Conservation (phyloP, 495 filamentous ascomycete genomes). For the Aspergillus cristatus region DNA sequence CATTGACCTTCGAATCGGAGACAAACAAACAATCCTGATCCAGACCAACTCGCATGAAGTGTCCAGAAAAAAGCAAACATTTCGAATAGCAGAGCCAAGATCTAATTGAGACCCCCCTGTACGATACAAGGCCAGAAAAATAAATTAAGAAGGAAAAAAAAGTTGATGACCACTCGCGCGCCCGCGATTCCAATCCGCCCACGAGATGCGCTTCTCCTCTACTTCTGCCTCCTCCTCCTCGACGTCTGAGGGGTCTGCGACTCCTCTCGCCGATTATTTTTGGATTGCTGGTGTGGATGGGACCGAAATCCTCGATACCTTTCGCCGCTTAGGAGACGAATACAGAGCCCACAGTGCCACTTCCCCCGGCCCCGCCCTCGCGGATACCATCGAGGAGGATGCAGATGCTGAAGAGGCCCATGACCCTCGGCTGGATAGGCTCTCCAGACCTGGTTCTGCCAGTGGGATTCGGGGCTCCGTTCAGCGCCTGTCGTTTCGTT, state of each 20-base stretch:
- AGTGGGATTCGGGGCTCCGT: conserved; percentile 55
- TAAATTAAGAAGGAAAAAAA: too few species aligned
- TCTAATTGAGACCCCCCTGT: too few species aligned
- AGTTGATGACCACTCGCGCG: conserved; percentile 10
- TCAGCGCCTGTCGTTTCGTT: conserved; percentile 58
- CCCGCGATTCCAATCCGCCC: conserved; percentile 4
- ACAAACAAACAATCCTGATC: too few species aligned
- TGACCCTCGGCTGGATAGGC: conserved; percentile 26
- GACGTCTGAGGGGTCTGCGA: conserved; percentile 40
- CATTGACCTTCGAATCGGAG: too few species aligned
- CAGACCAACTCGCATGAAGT: too few species aligned
- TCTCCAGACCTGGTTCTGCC: conserved; percentile 47
- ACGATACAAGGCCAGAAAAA: too few species aligned
- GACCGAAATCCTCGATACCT: conserved; percentile 39
- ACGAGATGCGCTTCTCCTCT: conserved; percentile 9
- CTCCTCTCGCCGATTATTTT: conserved; percentile 95
- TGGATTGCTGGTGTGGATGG: conserved; percentile 94
- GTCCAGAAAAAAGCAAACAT: too few species aligned
- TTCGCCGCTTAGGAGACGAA: conserved; percentile 42
- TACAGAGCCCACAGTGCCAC: conserved; percentile 36
- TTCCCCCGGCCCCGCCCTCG: conserved; percentile 46
- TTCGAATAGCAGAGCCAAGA: too few species aligned
- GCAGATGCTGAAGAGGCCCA: conserved; percentile 50
- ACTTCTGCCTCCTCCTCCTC: conserved; percentile 15
- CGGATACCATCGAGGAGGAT: conserved; percentile 79